Percentiles rank a stretch among this genome's conserved stretches.
These are phyloP conservation scores for Aspergillus panamensis DNA, from an alignment of 495 filamentous ascomycete species.

Conservation along the genomic window DNA sequence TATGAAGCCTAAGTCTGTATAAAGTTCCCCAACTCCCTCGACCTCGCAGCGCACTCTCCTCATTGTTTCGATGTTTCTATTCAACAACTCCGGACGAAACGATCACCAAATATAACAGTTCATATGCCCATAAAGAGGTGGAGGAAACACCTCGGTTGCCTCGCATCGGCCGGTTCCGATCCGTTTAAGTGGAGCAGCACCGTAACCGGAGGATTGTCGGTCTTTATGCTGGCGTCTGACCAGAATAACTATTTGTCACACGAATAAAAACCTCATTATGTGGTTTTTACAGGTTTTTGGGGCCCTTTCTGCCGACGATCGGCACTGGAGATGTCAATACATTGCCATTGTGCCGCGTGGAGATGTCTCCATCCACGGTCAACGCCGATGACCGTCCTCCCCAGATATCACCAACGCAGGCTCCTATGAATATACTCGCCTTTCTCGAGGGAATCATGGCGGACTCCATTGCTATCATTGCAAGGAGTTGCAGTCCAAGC, in stretches of 20 bases:
- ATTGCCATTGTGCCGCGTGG: neutral
- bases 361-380: neutral
- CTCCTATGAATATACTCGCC: neutral
- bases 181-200: neutral
- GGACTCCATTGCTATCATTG: neutral
- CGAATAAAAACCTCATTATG: neutral
- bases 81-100: no score
- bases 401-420: neutral
- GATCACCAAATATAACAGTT: no score
- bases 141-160: neutral
- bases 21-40: no score
- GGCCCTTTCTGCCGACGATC: neutral
- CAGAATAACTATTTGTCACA: neutral
- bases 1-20: no score
- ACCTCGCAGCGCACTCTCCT: no score
- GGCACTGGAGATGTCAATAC: neutral
- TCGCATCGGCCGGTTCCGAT: constrained; percentile 1
- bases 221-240: neutral
- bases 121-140: neutral
- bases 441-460: neutral
- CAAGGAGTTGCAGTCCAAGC: neutral
- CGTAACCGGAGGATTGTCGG: neutral
- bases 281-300: neutral
- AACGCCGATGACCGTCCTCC: neutral
- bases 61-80: no score